Evolutionary conservation across 106 monocot species (phyloP).

Genomic region (Posidonia australis): DNA sequence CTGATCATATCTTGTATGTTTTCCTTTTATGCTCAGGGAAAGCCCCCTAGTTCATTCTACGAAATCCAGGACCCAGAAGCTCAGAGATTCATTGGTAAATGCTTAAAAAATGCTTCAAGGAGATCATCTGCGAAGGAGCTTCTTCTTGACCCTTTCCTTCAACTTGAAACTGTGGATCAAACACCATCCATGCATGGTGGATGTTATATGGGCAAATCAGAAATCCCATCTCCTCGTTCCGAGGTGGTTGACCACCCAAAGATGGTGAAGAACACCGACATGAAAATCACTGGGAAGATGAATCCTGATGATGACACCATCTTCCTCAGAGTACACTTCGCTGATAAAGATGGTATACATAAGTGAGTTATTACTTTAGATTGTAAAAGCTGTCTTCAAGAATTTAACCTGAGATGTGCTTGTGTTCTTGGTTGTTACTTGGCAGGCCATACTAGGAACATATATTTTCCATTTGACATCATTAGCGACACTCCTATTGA

Average conservation of each 20-base stretch:
- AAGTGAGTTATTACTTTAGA: background rate
- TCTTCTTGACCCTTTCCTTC: conserved; percentile 67
- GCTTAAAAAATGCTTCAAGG: conserved; percentile 42
- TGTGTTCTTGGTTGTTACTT: background rate
- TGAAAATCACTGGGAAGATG: conserved; percentile 95
- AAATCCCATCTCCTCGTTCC: background rate
- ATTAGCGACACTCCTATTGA: conserved; percentile 61
- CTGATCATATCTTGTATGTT: background rate
- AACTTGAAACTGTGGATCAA: conserved; percentile 7
- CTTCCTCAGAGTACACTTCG: conserved; percentile 83
- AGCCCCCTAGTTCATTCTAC: conserved; percentile 66
- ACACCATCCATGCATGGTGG: background rate
- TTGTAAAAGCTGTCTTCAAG: background rate
- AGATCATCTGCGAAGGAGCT: conserved; percentile 70
- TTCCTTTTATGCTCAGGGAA: conserved; percentile 40
- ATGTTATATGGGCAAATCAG: background rate
- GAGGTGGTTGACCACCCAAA: background rate
- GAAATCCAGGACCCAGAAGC: conserved; percentile 55
- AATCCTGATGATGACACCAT: conserved; percentile 78
- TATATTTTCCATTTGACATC: conserved; percentile 95
- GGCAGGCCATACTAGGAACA: conserved; percentile 58
- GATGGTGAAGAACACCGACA: conserved; percentile 16
- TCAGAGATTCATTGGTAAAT: conserved; percentile 54
- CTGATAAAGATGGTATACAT: conserved; percentile 46
- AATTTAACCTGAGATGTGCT: background rate